Evolutionary conservation across 345 rosid species (phyloP).

Genomic region (Citrus medica): DNA sequence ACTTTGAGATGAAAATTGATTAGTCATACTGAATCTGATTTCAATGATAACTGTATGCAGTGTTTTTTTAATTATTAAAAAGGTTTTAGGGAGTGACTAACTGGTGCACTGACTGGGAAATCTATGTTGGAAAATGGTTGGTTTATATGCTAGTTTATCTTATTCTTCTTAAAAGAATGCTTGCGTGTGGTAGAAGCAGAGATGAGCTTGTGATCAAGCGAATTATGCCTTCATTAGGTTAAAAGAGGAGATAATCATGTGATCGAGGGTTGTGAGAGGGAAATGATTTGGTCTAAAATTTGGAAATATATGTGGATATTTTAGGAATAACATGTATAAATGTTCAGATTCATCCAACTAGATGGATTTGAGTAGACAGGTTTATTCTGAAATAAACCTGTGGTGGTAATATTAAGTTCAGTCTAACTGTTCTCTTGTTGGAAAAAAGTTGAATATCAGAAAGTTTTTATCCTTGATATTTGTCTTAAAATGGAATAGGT

Average conservation of each 20-base stretch:
- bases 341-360: neutral
- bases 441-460: neutral
- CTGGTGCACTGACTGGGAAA: neutral
- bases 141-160: neutral
- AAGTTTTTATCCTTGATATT: neutral
- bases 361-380: neutral
- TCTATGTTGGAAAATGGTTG: neutral
- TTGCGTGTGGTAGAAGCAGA: neutral
- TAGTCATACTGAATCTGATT: neutral
- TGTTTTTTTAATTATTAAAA: neutral
- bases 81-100: neutral
- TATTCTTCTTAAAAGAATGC: neutral
- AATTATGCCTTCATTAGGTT: neutral
- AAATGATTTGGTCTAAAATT: neutral
- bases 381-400: neutral
- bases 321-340: neutral
- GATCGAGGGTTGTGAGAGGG: neutral
- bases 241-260: neutral
- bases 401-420: neutral
- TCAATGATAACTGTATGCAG: neutral
- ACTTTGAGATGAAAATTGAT: neutral
- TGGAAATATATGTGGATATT: neutral
- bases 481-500: slow-evolving; percentile 41
- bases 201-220: neutral
- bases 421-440: neutral